Conservation (phyloP, 805 yeast genomes). For the Candida lessepsii region DNA sequence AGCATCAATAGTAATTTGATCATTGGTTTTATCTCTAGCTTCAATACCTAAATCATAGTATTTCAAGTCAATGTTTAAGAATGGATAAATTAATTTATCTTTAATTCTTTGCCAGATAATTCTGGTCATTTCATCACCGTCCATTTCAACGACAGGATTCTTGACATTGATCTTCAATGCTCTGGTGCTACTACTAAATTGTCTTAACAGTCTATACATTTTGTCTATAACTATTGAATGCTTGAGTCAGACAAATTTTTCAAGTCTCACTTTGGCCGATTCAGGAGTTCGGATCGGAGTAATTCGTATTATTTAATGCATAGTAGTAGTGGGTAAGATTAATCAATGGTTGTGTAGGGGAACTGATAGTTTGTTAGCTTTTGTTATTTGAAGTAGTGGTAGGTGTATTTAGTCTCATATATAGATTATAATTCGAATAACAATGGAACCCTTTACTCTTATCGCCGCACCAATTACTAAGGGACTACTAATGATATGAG, state of each 20-base stretch:
- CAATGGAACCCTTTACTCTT: too few species aligned
- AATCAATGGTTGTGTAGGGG: too few species aligned
- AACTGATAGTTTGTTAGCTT: too few species aligned
- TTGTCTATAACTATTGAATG: not conserved
- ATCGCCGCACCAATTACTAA: too few species aligned
- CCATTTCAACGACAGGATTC: constrained; percentile 74
- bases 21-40: constrained; percentile 68
- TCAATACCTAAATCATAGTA: constrained; percentile 73
- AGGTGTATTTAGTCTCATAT: too few species aligned
- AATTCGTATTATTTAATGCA: too few species aligned
- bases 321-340: too few species aligned
- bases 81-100: constrained; percentile 64
- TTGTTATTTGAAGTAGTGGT: too few species aligned
- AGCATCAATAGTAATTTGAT: constrained; percentile 73
- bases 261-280: constrained; percentile 3
- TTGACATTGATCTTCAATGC: constrained; percentile 60
- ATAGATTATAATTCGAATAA: too few species aligned
- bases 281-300: constrained; percentile 4
- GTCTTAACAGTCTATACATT: constrained; percentile 16
- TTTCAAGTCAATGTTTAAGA: constrained; percentile 68
- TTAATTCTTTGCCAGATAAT: constrained; percentile 79
- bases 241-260: constrained; percentile 5
- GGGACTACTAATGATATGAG: too few species aligned
- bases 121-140: constrained; percentile 86
- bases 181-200: constrained; percentile 13